phyloP scores from a whole-genome alignment of 2,329 filamentous ascomycete genomes.

The Fusarium gaditjirri region DNA sequence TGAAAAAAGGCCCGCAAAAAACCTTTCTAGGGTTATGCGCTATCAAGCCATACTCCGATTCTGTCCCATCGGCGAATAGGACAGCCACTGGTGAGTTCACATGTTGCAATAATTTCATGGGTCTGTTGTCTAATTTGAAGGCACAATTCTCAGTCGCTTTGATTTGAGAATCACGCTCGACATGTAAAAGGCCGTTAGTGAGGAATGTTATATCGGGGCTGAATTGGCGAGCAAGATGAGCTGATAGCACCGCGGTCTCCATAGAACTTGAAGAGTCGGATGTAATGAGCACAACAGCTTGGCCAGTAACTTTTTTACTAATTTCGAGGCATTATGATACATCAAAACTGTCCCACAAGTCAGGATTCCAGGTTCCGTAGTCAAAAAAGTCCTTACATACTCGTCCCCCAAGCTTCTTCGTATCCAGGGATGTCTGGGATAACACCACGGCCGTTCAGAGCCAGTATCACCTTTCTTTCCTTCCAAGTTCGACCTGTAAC shows the following conservation, averaged over 20 bases:
- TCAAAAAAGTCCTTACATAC: not conserved
- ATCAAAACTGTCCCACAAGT: not conserved
- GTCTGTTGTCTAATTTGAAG: not conserved
- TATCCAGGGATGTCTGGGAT: not conserved
- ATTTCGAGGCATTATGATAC: not conserved
- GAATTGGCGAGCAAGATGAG: not conserved
- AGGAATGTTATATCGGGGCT: not conserved
- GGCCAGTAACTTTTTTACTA: rapidly evolving
- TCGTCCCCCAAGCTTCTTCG: not conserved
- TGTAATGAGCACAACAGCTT: not conserved
- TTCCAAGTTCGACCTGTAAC: not conserved
- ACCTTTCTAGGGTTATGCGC: not conserved
- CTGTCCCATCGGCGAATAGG: not conserved
- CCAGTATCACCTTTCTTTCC: slow-evolving; percentile 1
- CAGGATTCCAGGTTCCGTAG: rapidly evolving
- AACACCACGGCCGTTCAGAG: rapidly evolving
- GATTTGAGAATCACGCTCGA: not conserved
- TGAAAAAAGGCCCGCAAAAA: not conserved
- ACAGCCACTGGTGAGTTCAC: not conserved
- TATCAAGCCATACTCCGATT: not conserved
- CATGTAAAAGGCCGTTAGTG: not conserved
- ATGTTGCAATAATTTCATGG: not conserved
- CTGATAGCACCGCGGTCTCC: not conserved
- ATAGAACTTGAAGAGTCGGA: not conserved
- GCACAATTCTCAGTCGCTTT: rapidly evolving